phyloP scores from a whole-genome alignment of 495 filamentous ascomycete species.

The Rhypophila decipiens region DNA sequence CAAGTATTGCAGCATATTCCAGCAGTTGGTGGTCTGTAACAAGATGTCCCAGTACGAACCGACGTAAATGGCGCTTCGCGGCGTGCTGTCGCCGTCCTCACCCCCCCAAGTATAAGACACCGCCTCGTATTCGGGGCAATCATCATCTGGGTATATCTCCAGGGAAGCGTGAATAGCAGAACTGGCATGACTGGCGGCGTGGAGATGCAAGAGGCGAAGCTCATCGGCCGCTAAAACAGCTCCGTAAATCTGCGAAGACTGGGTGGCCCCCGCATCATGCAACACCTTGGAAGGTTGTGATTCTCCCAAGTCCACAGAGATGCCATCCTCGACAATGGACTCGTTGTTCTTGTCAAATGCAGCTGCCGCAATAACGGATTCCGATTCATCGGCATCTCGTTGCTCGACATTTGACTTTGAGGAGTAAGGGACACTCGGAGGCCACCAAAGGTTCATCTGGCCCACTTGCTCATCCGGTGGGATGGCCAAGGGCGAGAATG shows the following conservation, averaged over 20 bases:
- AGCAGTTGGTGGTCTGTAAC: conserved; percentile 26
- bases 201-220: neutral
- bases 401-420: neutral
- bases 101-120: conserved; percentile 25
- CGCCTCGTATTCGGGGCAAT: conserved; percentile 25
- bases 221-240: neutral
- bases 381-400: neutral
- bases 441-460: conserved; percentile 10
- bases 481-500: neutral
- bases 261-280: neutral
- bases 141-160: conserved; percentile 12
- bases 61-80: conserved; percentile 16
- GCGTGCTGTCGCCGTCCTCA: conserved; percentile 17
- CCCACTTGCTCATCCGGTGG: conserved; percentile 1
- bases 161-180: conserved; percentile 16
- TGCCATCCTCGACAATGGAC: neutral
- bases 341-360: neutral
- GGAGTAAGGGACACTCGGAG: neutral
- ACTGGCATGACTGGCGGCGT: neutral
- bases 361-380: neutral
- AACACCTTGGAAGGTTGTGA: neutral
- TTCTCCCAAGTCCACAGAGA: neutral
- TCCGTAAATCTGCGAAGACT: neutral
- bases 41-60: conserved; percentile 24
- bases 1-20: conserved; percentile 19